phyloP scores from a whole-genome alignment of 2,329 filamentous ascomycete species.

The Aspergillus sp. region DNA sequence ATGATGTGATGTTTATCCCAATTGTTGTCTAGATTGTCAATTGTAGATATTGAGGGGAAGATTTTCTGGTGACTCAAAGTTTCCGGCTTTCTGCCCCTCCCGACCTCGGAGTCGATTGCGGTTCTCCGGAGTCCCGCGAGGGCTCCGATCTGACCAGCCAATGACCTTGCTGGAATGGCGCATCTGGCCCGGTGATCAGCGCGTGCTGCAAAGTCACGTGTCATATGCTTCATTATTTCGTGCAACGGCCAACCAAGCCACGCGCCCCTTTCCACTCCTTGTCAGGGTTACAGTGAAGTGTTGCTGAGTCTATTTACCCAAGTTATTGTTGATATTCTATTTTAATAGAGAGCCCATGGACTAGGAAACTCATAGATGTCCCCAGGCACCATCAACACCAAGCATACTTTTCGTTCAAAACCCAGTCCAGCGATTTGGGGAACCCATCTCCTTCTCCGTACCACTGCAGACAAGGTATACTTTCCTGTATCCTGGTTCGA shows the following conservation, averaged over 20 bases:
- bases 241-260: background rate
- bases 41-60: background rate
- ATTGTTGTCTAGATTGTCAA: background rate
- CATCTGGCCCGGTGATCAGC: background rate
- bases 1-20: background rate
- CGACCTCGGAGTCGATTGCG: background rate
- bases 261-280: background rate
- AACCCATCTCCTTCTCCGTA: constrained; percentile 22
- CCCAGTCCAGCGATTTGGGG: constrained; percentile 29
- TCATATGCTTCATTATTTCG: background rate
- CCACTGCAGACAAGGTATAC: constrained; percentile 26
- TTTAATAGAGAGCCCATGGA: background rate
- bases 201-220: background rate
- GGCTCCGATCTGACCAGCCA: background rate
- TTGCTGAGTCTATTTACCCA: background rate
- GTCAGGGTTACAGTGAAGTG: background rate
- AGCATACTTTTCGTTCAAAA: constrained; percentile 39
- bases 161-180: background rate
- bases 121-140: background rate
- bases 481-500: constrained; percentile 18
- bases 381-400: constrained; percentile 28
- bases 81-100: background rate
- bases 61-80: background rate
- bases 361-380: background rate
- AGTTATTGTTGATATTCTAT: background rate